Conservation (phyloP, 2,329 filamentous ascomycete genomes). For the Blastomyces parvus region DNA sequence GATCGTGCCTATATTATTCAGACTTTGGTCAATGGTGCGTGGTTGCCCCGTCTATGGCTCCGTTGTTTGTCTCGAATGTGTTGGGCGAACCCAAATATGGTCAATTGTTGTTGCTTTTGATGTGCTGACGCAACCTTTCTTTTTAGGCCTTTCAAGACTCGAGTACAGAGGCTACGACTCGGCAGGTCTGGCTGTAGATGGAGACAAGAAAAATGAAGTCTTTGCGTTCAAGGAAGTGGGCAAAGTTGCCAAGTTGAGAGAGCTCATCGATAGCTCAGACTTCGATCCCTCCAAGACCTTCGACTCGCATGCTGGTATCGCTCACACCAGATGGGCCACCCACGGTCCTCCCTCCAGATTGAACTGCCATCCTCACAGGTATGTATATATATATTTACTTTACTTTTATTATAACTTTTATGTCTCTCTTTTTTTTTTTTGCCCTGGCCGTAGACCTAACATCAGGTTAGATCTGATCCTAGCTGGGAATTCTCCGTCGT, state of each 20-base stretch:
- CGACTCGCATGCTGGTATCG: constrained; percentile 96
- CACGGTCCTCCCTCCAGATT: constrained; percentile 85
- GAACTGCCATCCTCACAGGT: constrained; percentile 99
- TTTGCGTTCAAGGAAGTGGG: constrained; percentile 98
- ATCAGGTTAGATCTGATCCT: constrained; percentile 65
- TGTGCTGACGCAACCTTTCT: constrained; percentile 17
- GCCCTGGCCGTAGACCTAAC: neutral
- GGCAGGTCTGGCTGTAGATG: constrained; percentile 88
- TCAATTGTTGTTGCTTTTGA: neutral
- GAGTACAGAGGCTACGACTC: constrained; percentile 99
- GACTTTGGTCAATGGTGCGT: constrained; percentile 87
- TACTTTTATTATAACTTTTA: neutral
- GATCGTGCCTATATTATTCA: constrained; percentile 93
- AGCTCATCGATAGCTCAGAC: constrained; percentile 75
- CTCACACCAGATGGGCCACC: constrained; percentile 98
- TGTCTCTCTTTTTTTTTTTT: neutral
- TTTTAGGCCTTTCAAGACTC: constrained; percentile 75
- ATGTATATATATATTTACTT: constrained; percentile 35
- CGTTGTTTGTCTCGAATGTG: neutral
- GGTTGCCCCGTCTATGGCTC: neutral
- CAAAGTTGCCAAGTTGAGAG: constrained; percentile 94
- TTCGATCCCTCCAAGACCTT: constrained; percentile 86
- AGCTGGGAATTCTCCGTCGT: constrained; percentile 95
- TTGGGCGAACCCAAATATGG: constrained; percentile 5
- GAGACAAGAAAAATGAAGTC: constrained; percentile 98